Percentiles rank a stretch among this genome's conserved stretches.
These are phyloP conservation scores for Thalassiosira hispida DNA, from an alignment of 352 stramenopile species.

Conservation along the genomic window DNA sequence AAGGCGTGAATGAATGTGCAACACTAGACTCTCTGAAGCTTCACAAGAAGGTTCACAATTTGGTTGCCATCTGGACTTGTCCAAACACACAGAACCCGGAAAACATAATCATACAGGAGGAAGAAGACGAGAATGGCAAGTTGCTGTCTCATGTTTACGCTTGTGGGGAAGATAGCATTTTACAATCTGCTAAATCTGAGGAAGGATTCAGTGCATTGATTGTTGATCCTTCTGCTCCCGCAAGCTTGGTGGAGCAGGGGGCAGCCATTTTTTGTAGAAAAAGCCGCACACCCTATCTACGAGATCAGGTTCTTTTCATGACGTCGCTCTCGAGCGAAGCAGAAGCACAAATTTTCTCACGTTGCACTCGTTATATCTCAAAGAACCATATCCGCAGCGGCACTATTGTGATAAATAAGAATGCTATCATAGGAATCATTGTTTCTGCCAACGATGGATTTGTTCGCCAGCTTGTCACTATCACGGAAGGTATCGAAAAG, in stretches of 20 bases:
- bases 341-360: conserved; percentile 38
- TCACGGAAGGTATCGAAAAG: conserved; percentile 41
- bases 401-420: conserved; percentile 52
- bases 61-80: conserved; percentile 65
- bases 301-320: conserved; percentile 48
- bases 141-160: conserved; percentile 38
- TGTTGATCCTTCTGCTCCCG: conserved; percentile 54
- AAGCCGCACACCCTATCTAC: conserved; percentile 37
- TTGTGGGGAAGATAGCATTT: conserved; percentile 30
- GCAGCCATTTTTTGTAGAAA: no score
- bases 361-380: conserved; percentile 38
- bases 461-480: conserved; percentile 37
- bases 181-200: conserved; percentile 47
- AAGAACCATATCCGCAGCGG: no score
- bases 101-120: conserved; percentile 11
- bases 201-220: conserved; percentile 53
- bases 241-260: conserved; percentile 30
- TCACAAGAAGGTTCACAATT: conserved; percentile 52
- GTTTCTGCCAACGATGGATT: conserved; percentile 32
- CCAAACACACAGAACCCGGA: conserved; percentile 9
- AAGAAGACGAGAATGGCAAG: conserved; percentile 29
- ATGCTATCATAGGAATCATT: conserved; percentile 45
- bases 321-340: conserved; percentile 46
- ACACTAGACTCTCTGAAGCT: conserved; percentile 41
- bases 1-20: conserved; percentile 42